A percentile compares a stretch with the other conserved stretches of the same genome.
Conservation (phyloP, 106 monocot genomes). For the Dendrobium huoshanense region DNA sequence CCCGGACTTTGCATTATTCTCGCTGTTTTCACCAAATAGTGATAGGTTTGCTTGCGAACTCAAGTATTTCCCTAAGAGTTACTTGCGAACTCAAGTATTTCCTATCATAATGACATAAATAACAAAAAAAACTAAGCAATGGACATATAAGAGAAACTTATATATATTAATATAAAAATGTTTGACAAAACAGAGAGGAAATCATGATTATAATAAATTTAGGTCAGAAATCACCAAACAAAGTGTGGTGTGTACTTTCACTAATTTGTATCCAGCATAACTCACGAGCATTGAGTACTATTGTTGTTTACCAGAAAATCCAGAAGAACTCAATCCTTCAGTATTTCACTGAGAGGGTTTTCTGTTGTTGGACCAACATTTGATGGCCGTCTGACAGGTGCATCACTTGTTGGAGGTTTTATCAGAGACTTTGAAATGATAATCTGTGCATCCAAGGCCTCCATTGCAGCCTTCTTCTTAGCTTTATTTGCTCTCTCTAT, state of each 20-base stretch:
- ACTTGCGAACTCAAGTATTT: too few species aligned
- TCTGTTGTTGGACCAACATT: not conserved
- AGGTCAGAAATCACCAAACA: too few species aligned
- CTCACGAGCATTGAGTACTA: not conserved
- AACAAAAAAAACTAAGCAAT: too few species aligned
- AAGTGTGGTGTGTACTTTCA: not conserved
- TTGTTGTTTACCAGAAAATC: not conserved
- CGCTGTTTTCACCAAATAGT: too few species aligned
- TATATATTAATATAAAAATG: too few species aligned
- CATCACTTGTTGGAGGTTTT: not conserved
- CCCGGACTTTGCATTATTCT: too few species aligned
- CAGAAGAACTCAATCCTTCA: slow-evolving; percentile 7
- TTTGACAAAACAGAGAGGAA: too few species aligned
- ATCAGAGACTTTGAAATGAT: slow-evolving; percentile 18
- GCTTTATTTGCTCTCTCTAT: slow-evolving; percentile 54
- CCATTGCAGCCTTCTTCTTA: slow-evolving; percentile 62
- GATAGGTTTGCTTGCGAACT: too few species aligned
- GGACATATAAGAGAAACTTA: too few species aligned
- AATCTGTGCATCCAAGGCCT: slow-evolving; percentile 29
- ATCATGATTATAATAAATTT: too few species aligned
- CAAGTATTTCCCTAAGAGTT: too few species aligned
- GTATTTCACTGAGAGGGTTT: slow-evolving; percentile 11
- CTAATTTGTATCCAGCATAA: not conserved
- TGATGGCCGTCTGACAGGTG: slow-evolving; percentile 11
- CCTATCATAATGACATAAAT: too few species aligned